A percentile compares a stretch with the other conserved stretches of the same genome.
phyloP scores from a whole-genome alignment of 495 filamentous ascomycete species.

The Neurospora sp. region DNA sequence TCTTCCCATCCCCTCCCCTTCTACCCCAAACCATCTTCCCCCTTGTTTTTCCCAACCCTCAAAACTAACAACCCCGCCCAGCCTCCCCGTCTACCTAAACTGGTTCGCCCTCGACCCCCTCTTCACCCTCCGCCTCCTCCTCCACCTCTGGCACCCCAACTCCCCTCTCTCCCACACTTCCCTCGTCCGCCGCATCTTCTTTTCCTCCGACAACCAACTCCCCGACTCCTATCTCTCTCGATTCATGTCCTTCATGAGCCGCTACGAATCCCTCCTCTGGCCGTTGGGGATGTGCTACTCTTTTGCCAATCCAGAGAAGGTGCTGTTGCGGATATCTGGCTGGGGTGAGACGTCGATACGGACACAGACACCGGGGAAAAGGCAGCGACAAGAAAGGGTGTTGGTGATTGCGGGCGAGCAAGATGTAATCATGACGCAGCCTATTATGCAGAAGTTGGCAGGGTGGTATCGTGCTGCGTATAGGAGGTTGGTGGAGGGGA shows the following conservation, averaged over 20 bases:
- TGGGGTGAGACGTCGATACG: conserved; percentile 3
- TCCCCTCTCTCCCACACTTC: conserved; percentile 36
- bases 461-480: conserved; percentile 34
- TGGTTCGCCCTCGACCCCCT: conserved; percentile 34
- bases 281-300: conserved; percentile 29
- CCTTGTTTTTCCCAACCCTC: background rate
- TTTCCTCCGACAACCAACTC: conserved; percentile 17
- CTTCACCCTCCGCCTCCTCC: conserved; percentile 31
- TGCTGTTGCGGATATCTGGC: conserved; percentile 26
- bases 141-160: conserved; percentile 34
- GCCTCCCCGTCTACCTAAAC: conserved; percentile 30
- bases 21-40: background rate
- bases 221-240: conserved; percentile 17
- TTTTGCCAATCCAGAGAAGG: conserved; percentile 25
- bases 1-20: background rate
- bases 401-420: conserved; percentile 30
- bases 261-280: conserved; percentile 39
- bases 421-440: conserved; percentile 18
- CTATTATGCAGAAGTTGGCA: conserved; percentile 24
- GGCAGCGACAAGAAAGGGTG: conserved; percentile 10
- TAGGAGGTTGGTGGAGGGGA: conserved; percentile 56
- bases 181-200: conserved; percentile 33
- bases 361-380: background rate
- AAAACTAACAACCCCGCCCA: background rate
- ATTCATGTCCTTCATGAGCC: conserved; percentile 25